A percentile compares a stretch with the other conserved stretches of the same genome.
phyloP scores from a whole-genome alignment of 805 yeast species.

The Kodamaea hsintzibuensis region DNA sequence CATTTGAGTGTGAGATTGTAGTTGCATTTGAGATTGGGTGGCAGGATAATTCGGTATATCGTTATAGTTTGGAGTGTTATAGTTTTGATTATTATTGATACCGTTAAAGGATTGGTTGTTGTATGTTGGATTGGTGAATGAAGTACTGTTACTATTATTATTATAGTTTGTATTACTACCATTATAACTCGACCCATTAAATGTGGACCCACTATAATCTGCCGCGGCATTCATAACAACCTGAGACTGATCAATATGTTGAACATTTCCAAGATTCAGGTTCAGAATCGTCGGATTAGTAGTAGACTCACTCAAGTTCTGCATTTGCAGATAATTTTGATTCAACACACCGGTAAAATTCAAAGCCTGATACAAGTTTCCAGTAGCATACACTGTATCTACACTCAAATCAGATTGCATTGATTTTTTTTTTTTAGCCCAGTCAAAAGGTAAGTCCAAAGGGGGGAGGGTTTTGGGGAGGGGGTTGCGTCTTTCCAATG shows the following conservation, averaged over 20 bases:
- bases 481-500: too few species aligned
- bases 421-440: not conserved
- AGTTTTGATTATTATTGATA: not conserved
- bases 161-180: too few species aligned
- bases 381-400: not conserved
- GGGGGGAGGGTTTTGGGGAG: not conserved
- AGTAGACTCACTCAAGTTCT: not conserved
- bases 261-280: not conserved
- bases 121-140: not conserved
- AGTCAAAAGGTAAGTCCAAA: not conserved
- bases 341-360: not conserved
- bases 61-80: not conserved
- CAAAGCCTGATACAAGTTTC: not conserved
- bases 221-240: not conserved
- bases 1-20: not conserved
- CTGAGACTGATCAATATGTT: not conserved
- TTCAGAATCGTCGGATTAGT: not conserved
- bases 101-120: not conserved
- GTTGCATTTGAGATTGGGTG: not conserved
- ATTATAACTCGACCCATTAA: too few species aligned
- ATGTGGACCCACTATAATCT: not conserved
- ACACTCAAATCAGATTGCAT: conserved; percentile 3
- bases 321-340: not conserved
- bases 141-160: not conserved
- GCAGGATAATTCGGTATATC: not conserved